A percentile compares a stretch with the other conserved stretches of the same genome.
phyloP scores from a whole-genome alignment of 176 grass and related monocot genomes.

The Oryza nivara region DNA sequence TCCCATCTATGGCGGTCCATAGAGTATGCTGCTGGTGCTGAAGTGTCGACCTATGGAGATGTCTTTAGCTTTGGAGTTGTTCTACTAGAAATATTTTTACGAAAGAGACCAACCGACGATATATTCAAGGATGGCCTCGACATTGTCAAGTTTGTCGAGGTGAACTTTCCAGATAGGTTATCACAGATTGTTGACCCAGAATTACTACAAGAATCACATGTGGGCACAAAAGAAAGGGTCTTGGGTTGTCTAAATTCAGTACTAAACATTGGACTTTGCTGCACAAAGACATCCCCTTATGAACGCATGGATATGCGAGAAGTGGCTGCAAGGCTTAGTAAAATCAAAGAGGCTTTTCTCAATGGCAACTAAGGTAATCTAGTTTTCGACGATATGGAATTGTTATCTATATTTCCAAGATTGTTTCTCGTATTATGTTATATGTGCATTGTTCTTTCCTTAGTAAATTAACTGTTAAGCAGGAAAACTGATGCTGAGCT shows the following conservation, averaged over 20 bases:
- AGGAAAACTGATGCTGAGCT: no score
- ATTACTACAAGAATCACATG: not conserved
- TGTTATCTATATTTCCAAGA: no score
- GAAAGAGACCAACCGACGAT: constrained; percentile 2
- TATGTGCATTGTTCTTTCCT: no score
- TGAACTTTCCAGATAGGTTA: constrained; percentile 13
- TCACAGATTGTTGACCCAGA: constrained; percentile 10
- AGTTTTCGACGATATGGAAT: no score
- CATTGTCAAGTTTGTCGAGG: not conserved
- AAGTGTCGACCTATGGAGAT: not conserved
- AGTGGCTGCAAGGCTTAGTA: not conserved
- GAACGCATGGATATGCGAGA: not conserved
- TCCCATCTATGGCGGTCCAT: not conserved
- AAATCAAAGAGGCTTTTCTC: no score
- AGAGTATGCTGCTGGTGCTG: not conserved
- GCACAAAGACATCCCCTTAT: not conserved
- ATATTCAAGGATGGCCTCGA: constrained; percentile 29
- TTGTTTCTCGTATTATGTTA: no score
- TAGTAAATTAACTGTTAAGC: no score
- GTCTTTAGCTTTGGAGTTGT: constrained; percentile 32
- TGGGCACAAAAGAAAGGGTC: not conserved
- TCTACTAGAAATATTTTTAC: constrained; percentile 17
- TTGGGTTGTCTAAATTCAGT: not conserved
- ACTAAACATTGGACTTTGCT: not conserved
- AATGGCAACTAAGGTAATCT: no score